Conservation (phyloP, 352 stramenopile genomes). For the Phytophthora fragariaefolia region DNA sequence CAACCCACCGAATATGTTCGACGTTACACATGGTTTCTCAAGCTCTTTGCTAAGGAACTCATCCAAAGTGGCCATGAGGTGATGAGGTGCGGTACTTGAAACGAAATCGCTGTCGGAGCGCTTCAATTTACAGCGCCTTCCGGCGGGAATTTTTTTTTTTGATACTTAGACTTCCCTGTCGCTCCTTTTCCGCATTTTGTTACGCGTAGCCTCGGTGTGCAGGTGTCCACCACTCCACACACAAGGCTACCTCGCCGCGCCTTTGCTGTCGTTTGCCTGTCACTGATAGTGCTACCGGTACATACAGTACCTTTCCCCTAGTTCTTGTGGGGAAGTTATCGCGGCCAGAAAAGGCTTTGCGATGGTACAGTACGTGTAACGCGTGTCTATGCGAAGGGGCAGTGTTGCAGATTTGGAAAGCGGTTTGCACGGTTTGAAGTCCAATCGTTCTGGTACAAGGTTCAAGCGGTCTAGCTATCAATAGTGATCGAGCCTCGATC, state of each 20-base stretch:
- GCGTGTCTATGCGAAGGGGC: conserved; percentile 24
- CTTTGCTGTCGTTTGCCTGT: conserved; percentile 19
- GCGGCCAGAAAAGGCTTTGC: conserved; percentile 23
- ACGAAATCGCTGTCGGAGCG: conserved; percentile 5
- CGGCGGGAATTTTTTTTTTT: background rate
- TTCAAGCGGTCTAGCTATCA: conserved; percentile 22
- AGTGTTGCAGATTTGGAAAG: background rate
- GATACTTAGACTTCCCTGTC: background rate
- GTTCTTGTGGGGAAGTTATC: no score
- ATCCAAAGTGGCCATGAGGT: background rate
- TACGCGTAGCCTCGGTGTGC: no score
- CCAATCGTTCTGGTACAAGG: background rate
- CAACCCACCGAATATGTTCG: conserved; percentile 16
- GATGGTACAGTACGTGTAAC: conserved; percentile 12
- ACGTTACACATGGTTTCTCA: conserved; percentile 7
- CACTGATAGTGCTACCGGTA: background rate
- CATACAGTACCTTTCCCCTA: no score
- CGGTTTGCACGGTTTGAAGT: conserved; percentile 3
- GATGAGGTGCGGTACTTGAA: background rate
- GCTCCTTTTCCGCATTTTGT: conserved; percentile 17
- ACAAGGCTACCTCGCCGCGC: conserved; percentile 13
- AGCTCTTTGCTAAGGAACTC: background rate
- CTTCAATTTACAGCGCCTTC: conserved; percentile 20
- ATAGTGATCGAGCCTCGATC: no score
- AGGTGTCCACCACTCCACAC: background rate